Evolutionary conservation across 73 alveolate genomes (phyloP), one percentile per base, ranked within the genome.

Genomic region (Effrenium voratum): DNA sequence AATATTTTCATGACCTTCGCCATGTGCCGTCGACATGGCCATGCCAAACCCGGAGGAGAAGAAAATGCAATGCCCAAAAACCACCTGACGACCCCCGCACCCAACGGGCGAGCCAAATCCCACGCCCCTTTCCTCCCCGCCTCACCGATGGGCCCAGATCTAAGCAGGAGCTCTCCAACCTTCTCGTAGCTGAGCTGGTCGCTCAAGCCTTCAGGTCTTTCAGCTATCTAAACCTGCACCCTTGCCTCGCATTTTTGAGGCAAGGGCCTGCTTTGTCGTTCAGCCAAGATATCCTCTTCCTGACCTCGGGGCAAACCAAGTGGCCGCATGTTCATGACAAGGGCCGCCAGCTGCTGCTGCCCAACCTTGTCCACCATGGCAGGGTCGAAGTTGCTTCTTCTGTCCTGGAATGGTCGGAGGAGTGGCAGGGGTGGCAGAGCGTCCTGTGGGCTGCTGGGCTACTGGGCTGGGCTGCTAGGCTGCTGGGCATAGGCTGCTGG

Each of bases 81-180:
- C 8, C 8, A 19, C 26, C 63, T 52, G 63, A 19, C 63, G 63
- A 12, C 26, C 63, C 63, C 63, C 63, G 63, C 63, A 52, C 63
- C 63, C 63, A 52, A 19, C 63, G 8, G 63, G 63, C 63, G 19
- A 52, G 19, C 63, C 68, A 55, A 55, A 55, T 55, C 30, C 30
- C 68, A 55, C 22, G 68, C 12, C 68, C 30, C 12, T 66, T 34
- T 2, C 2, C 59, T 43, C 0, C n/a, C 28, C 45, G 84, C 95
- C 95, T 87, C 95, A 26, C 84, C 83, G n/a, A 87, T 87, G 70
- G 95, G 95, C 40, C 95, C 95, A 16, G 95, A 87, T 26, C 79
- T n/a, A 49, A 87, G 49, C 24, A 87, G 70, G 26, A 87, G 68
- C 70, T 87, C 95, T 1, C 95, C 95, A 22, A 87, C 84, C 95